A percentile compares a stretch with the other conserved stretches of the same genome.
Evolutionary conservation across 202 grass and related monocot genomes (phyloP).

Genomic region (Thinopyrum obtusiflorum): DNA sequence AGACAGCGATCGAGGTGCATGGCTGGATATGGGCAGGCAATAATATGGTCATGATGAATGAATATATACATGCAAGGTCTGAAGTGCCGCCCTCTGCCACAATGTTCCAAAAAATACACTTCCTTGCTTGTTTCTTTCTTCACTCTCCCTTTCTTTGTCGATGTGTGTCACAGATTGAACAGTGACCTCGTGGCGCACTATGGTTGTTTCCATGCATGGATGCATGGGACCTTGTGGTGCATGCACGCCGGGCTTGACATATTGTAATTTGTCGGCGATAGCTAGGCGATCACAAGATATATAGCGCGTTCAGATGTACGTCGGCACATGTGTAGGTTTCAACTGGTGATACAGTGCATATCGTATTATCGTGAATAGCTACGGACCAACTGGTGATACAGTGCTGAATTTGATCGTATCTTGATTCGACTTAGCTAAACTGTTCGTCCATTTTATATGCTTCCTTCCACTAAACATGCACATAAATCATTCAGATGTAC

Average conservation of each 20-base stretch:
- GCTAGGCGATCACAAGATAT: no score
- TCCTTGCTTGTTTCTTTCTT: background rate
- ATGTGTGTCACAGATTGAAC: background rate
- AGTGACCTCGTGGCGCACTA: no score
- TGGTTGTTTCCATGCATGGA: no score
- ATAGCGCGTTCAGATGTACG: no score
- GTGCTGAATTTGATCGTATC: background rate
- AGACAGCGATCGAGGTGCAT: background rate
- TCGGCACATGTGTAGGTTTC: no score
- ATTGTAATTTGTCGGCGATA: background rate
- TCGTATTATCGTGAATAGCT: background rate
- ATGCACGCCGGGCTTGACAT: background rate
- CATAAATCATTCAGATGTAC: background rate
- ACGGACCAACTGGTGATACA: background rate
- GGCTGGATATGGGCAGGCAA: conserved; percentile 1
- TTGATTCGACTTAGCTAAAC: background rate
- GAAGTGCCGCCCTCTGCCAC: background rate
- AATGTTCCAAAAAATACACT: background rate
- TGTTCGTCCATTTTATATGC: background rate
- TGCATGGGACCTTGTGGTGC: no score
- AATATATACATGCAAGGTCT: background rate
- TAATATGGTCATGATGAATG: background rate
- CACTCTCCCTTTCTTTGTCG: background rate
- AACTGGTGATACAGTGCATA: background rate
- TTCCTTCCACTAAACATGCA: background rate